Percentiles rank a stretch among this genome's conserved stretches.
Evolutionary conservation across 352 stramenopile genomes (phyloP).

Genomic region (Globisporangium paddicum): DNA sequence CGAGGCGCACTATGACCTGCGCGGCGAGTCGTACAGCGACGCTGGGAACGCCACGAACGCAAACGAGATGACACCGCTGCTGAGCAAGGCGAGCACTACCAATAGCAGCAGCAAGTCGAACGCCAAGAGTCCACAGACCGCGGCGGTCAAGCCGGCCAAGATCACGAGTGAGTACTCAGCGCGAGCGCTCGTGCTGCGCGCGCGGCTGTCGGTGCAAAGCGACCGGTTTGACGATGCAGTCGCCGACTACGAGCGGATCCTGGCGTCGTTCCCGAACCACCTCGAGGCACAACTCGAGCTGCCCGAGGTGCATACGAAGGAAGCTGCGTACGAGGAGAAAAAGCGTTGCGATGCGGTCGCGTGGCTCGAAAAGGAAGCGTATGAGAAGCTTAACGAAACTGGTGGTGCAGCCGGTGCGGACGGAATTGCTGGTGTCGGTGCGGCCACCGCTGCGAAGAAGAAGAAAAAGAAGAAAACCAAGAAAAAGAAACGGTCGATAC

Average conservation of each 20-base stretch:
- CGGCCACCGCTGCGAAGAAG: conserved; percentile 23
- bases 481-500: conserved; percentile 48
- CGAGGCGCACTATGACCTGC: conserved; percentile 52
- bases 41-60: neutral
- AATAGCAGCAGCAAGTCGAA: neutral
- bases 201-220: conserved; percentile 34
- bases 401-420: neutral
- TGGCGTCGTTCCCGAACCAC: conserved; percentile 57
- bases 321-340: conserved; percentile 29
- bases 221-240: conserved; percentile 59
- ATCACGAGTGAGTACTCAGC: conserved; percentile 52
- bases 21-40: conserved; percentile 13
- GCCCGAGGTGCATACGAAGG: conserved; percentile 44
- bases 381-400: conserved; percentile 6
- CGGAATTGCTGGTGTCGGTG: neutral
- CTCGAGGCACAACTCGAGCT: conserved; percentile 79
- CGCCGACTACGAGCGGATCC: conserved; percentile 54
- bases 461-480: conserved; percentile 76
- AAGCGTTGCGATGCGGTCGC: conserved; percentile 44
- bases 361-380: conserved; percentile 46
- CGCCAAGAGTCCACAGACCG: neutral
- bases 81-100: conserved; percentile 11
- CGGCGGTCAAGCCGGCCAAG: conserved; percentile 21
- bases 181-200: conserved; percentile 48
- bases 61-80: conserved; percentile 9